Conservation (phyloP, 441 rosid genomes). For the Adansonia gregorii region DNA sequence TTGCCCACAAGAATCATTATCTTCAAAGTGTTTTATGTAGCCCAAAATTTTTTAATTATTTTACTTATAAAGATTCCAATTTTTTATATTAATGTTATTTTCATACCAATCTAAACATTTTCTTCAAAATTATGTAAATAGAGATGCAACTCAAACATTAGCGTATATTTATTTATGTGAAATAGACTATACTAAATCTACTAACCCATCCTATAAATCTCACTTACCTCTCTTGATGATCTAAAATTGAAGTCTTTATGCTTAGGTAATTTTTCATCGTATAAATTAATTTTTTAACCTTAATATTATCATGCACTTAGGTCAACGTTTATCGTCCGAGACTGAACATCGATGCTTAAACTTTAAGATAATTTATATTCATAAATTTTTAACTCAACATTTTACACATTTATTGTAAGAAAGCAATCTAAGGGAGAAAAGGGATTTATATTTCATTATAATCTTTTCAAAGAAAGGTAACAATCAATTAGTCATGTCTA, state of each 20-base stretch:
- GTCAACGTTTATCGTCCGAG: not conserved
- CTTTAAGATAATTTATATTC: not conserved
- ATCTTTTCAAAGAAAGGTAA: not conserved
- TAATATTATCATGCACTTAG: not conserved
- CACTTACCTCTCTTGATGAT: not conserved
- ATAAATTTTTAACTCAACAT: not conserved
- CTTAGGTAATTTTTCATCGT: not conserved
- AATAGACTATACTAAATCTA: too few relatives aligned
- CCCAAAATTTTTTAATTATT: not conserved
- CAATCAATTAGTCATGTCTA: not conserved
- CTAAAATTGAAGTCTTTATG: not conserved
- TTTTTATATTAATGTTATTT: too few relatives aligned
- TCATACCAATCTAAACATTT: too few relatives aligned
- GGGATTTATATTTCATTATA: not conserved
- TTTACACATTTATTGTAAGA: not conserved
- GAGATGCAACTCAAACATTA: too few relatives aligned
- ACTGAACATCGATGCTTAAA: not conserved
- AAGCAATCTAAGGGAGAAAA: not conserved
- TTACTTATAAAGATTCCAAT: too few relatives aligned
- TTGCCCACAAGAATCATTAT: slow-evolving; percentile 8
- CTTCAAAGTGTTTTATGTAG: not conserved
- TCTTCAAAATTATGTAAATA: too few relatives aligned
- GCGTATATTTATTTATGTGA: too few relatives aligned
- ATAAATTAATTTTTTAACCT: not conserved
- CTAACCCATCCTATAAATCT: not conserved